Percentiles rank a stretch among this genome's conserved stretches.
Evolutionary conservation across 352 stramenopile genomes (phyloP).

Genomic region (Phytophthora meadii): DNA sequence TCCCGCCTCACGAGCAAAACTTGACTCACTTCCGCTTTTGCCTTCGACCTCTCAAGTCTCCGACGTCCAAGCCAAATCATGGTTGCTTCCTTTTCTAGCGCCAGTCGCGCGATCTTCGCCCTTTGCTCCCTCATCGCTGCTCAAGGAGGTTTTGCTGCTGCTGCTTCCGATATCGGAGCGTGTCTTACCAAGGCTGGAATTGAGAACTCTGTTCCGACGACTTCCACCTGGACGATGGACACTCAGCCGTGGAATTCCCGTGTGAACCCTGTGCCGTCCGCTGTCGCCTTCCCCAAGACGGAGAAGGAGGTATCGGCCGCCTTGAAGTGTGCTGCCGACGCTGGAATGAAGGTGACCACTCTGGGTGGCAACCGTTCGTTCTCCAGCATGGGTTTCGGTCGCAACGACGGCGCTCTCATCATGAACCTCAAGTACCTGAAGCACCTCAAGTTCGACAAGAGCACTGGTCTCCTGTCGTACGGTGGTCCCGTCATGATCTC

Average conservation of each 20-base stretch:
- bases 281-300: slow-evolving; percentile 29
- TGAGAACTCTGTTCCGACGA: slow-evolving; percentile 24
- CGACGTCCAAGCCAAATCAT: slow-evolving; percentile 21
- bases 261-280: slow-evolving; percentile 23
- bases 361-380: slow-evolving; percentile 37
- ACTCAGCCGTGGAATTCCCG: slow-evolving; percentile 36
- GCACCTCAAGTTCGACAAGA: slow-evolving; percentile 25
- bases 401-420: slow-evolving; percentile 31
- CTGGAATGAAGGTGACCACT: slow-evolving; percentile 32
- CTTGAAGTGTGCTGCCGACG: slow-evolving; percentile 28
- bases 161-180: slow-evolving; percentile 12
- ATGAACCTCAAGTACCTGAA: slow-evolving; percentile 33
- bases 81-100: slow-evolving; percentile 20
- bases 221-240: slow-evolving; percentile 28
- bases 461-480: slow-evolving; percentile 27
- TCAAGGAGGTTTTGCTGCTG: slow-evolving; percentile 16
- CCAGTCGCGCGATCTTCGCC: slow-evolving; percentile 22
- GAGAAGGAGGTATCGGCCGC: slow-evolving; percentile 29
- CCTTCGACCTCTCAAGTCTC: slow-evolving; percentile 9
- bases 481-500: slow-evolving; percentile 39
- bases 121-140: slow-evolving; percentile 35
- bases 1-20: background rate
- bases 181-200: slow-evolving; percentile 24
- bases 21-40: slow-evolving; percentile 23
- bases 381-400: slow-evolving; percentile 37